phyloP scores from a whole-genome alignment of 306 rosid species.

The Acmispon strigosus region DNA sequence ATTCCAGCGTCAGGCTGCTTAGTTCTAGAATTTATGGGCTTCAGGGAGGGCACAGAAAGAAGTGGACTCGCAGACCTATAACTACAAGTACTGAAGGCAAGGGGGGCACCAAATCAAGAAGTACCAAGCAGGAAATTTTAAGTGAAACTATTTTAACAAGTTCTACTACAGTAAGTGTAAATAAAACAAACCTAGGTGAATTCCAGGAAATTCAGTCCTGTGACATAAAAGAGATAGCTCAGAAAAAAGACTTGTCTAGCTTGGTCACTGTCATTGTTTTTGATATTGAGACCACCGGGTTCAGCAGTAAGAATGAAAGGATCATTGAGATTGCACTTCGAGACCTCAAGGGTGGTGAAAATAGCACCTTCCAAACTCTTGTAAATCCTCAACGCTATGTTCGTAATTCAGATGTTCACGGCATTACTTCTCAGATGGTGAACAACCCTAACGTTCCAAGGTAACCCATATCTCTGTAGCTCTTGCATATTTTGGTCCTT shows the following conservation, averaged over 20 bases:
- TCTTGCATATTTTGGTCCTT: not conserved
- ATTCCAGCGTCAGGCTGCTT: conserved; percentile 34
- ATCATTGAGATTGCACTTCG: conserved; percentile 75
- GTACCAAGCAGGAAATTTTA: conserved; percentile 45
- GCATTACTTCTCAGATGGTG: conserved; percentile 62
- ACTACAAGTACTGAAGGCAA: conserved; percentile 55
- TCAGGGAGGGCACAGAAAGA: conserved; percentile 52
- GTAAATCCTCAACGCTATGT: conserved; percentile 66
- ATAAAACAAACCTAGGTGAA: conserved; percentile 42
- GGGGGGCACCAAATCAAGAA: conserved; percentile 38
- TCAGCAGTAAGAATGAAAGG: conserved; percentile 45
- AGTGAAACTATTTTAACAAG: conserved; percentile 43
- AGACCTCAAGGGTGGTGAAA: conserved; percentile 78
- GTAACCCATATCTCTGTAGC: conserved; percentile 35
- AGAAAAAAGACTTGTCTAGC: conserved; percentile 50
- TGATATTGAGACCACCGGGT: conserved; percentile 81
- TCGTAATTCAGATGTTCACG: conserved; percentile 50
- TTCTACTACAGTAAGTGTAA: conserved; percentile 37
- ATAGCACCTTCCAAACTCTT: conserved; percentile 84
- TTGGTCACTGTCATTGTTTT: conserved; percentile 58
- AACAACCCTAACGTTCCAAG: conserved; percentile 65
- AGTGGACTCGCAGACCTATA: conserved; percentile 69
- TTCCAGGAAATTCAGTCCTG: conserved; percentile 41
- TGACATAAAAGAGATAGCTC: conserved; percentile 43
- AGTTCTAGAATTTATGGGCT: conserved; percentile 44